Evolutionary conservation across 2,329 filamentous ascomycete genomes (phyloP).

Genomic region (Colletotrichum scovillei): DNA sequence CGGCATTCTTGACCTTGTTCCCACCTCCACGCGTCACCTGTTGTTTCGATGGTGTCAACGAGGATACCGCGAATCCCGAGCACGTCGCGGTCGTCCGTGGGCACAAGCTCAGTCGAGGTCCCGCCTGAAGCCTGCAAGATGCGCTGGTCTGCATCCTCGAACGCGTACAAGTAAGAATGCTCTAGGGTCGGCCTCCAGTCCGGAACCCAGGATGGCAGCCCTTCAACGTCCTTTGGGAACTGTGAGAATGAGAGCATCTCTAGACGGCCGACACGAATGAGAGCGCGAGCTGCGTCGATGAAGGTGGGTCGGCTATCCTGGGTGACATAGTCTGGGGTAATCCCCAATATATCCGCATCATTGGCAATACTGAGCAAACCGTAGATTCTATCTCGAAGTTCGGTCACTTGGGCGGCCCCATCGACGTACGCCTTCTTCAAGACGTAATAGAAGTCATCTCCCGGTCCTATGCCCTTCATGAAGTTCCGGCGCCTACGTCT

Average conservation of each 20-base stretch:
- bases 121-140: conserved; percentile 4
- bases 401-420: conserved; percentile 34
- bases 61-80: conserved; percentile 26
- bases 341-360: conserved; percentile 4
- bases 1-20: background rate
- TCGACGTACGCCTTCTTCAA: conserved; percentile 37
- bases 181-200: conserved; percentile 45
- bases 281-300: conserved; percentile 12
- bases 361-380: conserved; percentile 39
- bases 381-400: conserved; percentile 40
- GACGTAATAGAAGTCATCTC: conserved; percentile 35
- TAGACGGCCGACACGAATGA: conserved; percentile 16
- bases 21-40: conserved; percentile 20
- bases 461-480: conserved; percentile 34
- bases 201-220: conserved; percentile 50
- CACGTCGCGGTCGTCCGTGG: background rate
- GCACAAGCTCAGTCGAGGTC: background rate
- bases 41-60: conserved; percentile 30
- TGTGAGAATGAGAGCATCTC: conserved; percentile 29
- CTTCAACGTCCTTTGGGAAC: conserved; percentile 20
- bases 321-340: conserved; percentile 18
- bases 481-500: conserved; percentile 21
- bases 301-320: conserved; percentile 9
- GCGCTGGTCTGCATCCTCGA: conserved; percentile 10
- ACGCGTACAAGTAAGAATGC: conserved; percentile 5